Evolutionary conservation across 352 stramenopile genomes (phyloP).

Genomic region (Thalassiosira livingstoniorum): DNA sequence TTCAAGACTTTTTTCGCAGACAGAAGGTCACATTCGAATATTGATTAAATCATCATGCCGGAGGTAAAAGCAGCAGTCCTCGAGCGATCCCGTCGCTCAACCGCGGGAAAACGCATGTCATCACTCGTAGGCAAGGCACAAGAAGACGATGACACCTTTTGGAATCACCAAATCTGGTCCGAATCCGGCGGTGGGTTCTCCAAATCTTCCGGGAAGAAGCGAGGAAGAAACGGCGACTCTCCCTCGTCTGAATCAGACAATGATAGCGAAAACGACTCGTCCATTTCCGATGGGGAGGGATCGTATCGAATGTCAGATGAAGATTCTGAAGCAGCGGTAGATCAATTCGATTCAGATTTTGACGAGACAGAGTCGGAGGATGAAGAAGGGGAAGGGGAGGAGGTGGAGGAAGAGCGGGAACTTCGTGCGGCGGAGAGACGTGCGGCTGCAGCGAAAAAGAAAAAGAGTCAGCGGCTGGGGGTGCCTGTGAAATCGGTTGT

Average conservation of each 20-base stretch:
- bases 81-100: slow-evolving; percentile 71
- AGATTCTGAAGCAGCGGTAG: slow-evolving; percentile 66
- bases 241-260: slow-evolving; percentile 4
- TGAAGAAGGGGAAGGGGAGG: slow-evolving; percentile 54
- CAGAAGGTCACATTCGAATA: slow-evolving; percentile 1
- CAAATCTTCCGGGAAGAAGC: slow-evolving; percentile 18
- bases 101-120: slow-evolving; percentile 81
- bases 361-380: slow-evolving; percentile 79
- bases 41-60: background rate
- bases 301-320: slow-evolving; percentile 81
- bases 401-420: slow-evolving; percentile 67
- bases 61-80: slow-evolving; percentile 38
- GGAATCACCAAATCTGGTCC: slow-evolving; percentile 81
- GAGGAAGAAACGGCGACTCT: slow-evolving; percentile 8
- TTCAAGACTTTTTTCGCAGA: no score
- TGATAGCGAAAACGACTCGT: slow-evolving; percentile 43
- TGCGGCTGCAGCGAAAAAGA: slow-evolving; percentile 29
- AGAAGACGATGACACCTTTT: slow-evolving; percentile 84
- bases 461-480: slow-evolving; percentile 47
- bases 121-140: slow-evolving; percentile 72
- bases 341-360: slow-evolving; percentile 87
- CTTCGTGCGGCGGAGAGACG: slow-evolving; percentile 63
- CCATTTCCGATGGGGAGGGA: slow-evolving; percentile 62
- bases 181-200: slow-evolving; percentile 64
- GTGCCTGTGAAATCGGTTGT: background rate